These are phyloP conservation scores for Pelargonium australe DNA, from an alignment of 441 rosid species.

Conservation along the genomic window DNA sequence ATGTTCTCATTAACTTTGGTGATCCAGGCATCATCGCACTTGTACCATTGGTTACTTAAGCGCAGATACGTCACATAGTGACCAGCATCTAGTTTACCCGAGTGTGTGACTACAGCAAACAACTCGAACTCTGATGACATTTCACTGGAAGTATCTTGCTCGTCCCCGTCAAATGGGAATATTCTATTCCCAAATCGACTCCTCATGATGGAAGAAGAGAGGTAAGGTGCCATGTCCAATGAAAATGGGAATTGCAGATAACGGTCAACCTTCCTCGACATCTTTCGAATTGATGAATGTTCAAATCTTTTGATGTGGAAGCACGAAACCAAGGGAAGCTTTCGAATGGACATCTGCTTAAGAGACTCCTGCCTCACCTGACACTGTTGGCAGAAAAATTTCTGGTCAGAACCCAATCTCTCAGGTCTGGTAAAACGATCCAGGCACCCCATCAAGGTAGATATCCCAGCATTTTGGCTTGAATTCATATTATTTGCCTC, in stretches of 20 bases:
- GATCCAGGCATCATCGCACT: slow-evolving; percentile 77
- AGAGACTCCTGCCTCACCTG: slow-evolving; percentile 66
- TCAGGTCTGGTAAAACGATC: slow-evolving; percentile 64
- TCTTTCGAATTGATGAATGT: slow-evolving; percentile 52
- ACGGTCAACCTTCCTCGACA: slow-evolving; percentile 66
- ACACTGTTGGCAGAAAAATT: slow-evolving; percentile 74
- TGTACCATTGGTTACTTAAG: slow-evolving; percentile 59
- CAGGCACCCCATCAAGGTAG: slow-evolving; percentile 61
- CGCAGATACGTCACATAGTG: slow-evolving; percentile 67
- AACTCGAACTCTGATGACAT: slow-evolving; percentile 59
- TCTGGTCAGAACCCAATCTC: slow-evolving; percentile 72
- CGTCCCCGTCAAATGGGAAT: slow-evolving; percentile 60
- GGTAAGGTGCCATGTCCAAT: slow-evolving; percentile 60
- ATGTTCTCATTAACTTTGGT: slow-evolving; percentile 55
- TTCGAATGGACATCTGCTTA: slow-evolving; percentile 73
- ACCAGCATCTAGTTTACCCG: slow-evolving; percentile 63
- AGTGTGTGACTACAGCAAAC: slow-evolving; percentile 68
- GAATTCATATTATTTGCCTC: slow-evolving; percentile 35
- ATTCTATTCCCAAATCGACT: slow-evolving; percentile 59
- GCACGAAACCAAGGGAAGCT: slow-evolving; percentile 68
- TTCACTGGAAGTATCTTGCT: slow-evolving; percentile 43
- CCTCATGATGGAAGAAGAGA: slow-evolving; percentile 66
- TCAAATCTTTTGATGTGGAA: slow-evolving; percentile 75
- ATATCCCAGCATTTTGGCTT: slow-evolving; percentile 32
- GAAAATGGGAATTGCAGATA: slow-evolving; percentile 69